A percentile compares a stretch with the other conserved stretches of the same genome.
These are phyloP conservation scores for Blastobotrys aristatus DNA, from an alignment of 1,139 yeast genomes.

Conservation along the genomic window DNA sequence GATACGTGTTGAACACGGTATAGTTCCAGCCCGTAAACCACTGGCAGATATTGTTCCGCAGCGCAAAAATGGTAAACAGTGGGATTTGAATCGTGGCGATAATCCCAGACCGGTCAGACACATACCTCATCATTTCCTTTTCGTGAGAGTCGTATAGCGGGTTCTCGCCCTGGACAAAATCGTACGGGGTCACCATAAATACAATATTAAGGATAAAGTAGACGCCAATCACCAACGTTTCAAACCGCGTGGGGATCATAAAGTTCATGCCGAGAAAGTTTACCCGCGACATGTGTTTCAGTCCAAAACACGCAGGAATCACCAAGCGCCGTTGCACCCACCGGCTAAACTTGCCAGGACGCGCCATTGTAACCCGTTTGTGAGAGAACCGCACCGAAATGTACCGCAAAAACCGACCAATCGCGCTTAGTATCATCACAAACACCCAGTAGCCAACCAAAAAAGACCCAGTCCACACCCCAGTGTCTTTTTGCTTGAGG, in stretches of 20 bases:
- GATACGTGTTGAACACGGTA: slow-evolving; percentile 54
- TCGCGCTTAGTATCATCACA: slow-evolving; percentile 23
- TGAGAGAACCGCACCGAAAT: slow-evolving; percentile 27
- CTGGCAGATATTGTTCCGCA: slow-evolving; percentile 54
- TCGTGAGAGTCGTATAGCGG: slow-evolving; percentile 39
- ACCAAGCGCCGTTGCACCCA: slow-evolving; percentile 26
- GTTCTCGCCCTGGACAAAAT: slow-evolving; percentile 32
- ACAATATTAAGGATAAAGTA: slow-evolving; percentile 45
- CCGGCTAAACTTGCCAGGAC: slow-evolving; percentile 23
- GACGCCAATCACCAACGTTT: slow-evolving; percentile 45
- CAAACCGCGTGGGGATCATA: slow-evolving; percentile 59
- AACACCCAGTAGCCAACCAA: slow-evolving; percentile 35
- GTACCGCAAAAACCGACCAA: slow-evolving; percentile 19
- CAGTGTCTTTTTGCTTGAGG: slow-evolving; percentile 29
- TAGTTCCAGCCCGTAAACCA: slow-evolving; percentile 59
- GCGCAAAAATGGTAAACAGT: slow-evolving; percentile 51
- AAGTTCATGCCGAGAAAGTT: slow-evolving; percentile 26
- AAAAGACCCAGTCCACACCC: slow-evolving; percentile 35
- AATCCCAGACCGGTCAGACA: slow-evolving; percentile 57
- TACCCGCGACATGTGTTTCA: slow-evolving; percentile 29
- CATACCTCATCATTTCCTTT: slow-evolving; percentile 43
- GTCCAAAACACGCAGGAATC: slow-evolving; percentile 34
- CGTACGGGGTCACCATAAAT: slow-evolving; percentile 42
- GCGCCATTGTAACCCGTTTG: slow-evolving; percentile 23
- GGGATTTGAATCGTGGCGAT: slow-evolving; percentile 56